Conservation (phyloP, 176 grass and related monocot species). For the Oryza punctata region DNA sequence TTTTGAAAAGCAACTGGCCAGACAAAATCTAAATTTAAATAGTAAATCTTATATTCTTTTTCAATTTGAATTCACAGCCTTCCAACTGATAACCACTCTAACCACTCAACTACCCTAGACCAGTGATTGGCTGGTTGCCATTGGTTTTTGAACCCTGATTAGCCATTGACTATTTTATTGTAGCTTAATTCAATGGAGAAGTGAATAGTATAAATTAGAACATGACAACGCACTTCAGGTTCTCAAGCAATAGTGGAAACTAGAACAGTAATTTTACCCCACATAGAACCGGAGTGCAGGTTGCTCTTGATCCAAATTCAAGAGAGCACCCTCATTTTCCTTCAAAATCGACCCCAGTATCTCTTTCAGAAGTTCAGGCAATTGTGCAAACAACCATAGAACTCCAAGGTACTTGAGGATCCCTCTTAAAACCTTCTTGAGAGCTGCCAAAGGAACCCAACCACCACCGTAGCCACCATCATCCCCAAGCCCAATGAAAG, state of each 20-base stretch:
- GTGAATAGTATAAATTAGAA: neutral
- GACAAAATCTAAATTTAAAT: neutral
- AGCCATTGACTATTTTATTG: neutral
- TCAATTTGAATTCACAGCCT: neutral
- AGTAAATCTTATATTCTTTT: neutral
- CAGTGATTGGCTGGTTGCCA: too few relatives aligned
- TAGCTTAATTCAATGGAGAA: neutral
- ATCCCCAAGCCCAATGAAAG: constrained; percentile 98
- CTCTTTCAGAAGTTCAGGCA: constrained; percentile 98
- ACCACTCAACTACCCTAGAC: too few relatives aligned
- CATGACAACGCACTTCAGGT: constrained; percentile 22
- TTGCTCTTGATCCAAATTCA: constrained; percentile 99
- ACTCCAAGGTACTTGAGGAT: constrained; percentile 99
- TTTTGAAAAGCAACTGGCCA: neutral
- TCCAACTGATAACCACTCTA: neutral
- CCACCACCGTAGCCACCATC: constrained; percentile 99
- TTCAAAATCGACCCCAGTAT: constrained; percentile 98
- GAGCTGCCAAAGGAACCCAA: constrained; percentile 95
- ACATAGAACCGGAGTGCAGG: constrained; percentile 98
- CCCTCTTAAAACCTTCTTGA: constrained; percentile 96
- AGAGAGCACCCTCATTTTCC: constrained; percentile 95
- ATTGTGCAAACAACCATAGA: constrained; percentile 97
- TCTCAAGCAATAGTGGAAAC: neutral
- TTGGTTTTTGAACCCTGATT: neutral
- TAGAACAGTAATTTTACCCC: constrained; percentile 59